Evolutionary conservation across 495 filamentous ascomycete species (phyloP), one percentile per base, ranked within the genome.

Genomic region (Aspergillus funiculosus): DNA sequence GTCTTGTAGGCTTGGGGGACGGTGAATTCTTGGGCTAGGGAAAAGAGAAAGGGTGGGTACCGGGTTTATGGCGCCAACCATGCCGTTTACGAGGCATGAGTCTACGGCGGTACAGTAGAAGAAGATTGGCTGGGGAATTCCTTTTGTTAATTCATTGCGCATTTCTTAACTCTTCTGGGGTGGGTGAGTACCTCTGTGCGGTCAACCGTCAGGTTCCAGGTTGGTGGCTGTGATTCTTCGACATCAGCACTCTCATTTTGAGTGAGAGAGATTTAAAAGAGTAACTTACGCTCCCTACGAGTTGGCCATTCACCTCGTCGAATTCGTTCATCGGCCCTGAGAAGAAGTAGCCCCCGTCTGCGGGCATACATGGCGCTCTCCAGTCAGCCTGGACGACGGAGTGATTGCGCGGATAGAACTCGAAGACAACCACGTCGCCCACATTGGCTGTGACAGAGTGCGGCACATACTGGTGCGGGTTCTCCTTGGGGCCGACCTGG

Each of bases 371-470:
- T 0, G 82, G 81, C 0, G 68, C 58, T 13, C 43, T 39, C 43
- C 79, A 86, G 24, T 75, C 70, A 3, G 78, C 73, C 42, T 81
- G 72, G 4, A 72, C 71, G 19, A 83, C 79, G 4, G 77, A 78
- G 54, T 85, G 82, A 46, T 81, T 82, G 50, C 71, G 61, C 1
- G 79, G 72, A 48, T 76, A 82, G 64, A 82, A 86, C 42, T 73
- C 60, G 52, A 81, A 86, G 9, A 74, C 68, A 40, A 86, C 59
- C 0, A 69, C 61, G 37, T 81, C 78, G 19, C 78, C 79, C 3
- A 68, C 53, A 4, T 65, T 60, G 2, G 77, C 79, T 3, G 63
- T 64, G 46, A 80, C 56, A 39, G 63, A 73, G 35, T 74, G 60
- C 2, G 80, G 80, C 5, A 66, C 64, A 56, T 76, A 83, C 22